phyloP scores from a whole-genome alignment of 768 basidiomycete species.

The Porphyrellus cyaneotinctus region DNA sequence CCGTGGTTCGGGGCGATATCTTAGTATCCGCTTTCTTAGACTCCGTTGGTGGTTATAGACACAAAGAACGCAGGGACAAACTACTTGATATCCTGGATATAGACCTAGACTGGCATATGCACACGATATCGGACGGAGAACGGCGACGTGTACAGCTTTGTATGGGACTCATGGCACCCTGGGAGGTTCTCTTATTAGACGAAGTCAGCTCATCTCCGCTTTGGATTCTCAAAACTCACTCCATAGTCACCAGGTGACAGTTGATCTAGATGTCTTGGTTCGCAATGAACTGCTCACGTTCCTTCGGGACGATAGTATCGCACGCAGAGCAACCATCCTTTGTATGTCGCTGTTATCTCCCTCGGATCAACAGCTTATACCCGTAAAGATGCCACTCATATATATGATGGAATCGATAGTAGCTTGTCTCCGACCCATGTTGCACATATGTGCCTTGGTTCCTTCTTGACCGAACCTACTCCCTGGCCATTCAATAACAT shows the following conservation, averaged over 20 bases:
- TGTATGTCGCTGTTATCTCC: slow-evolving; percentile 44
- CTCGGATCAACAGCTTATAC: slow-evolving; percentile 5
- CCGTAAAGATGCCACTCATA: slow-evolving; percentile 84
- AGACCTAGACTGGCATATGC: slow-evolving; percentile 96
- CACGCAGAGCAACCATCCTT: slow-evolving; percentile 80
- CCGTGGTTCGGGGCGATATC: slow-evolving; percentile 92
- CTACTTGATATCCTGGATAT: slow-evolving; percentile 91
- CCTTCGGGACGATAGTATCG: slow-evolving; percentile 75
- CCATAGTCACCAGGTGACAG: slow-evolving; percentile 65
- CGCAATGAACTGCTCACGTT: slow-evolving; percentile 87
- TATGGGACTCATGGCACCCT: slow-evolving; percentile 92
- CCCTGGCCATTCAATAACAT: slow-evolving; percentile 57
- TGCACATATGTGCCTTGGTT: slow-evolving; percentile 85
- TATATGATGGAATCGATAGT: slow-evolving; percentile 81
- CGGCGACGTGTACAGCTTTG: slow-evolving; percentile 89
- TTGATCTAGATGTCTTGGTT: slow-evolving; percentile 95
- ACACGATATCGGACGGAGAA: slow-evolving; percentile 94
- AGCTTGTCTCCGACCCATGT: slow-evolving; percentile 87
- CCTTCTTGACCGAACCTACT: slow-evolving; percentile 60
- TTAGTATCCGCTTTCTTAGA: slow-evolving; percentile 92
- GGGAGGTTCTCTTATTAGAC: slow-evolving; percentile 90
- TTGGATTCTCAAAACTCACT: background rate
- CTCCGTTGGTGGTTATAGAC: slow-evolving; percentile 92
- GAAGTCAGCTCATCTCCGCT: slow-evolving; percentile 52
- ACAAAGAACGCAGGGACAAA: slow-evolving; percentile 82